phyloP scores from a whole-genome alignment of 148 eudicot genomes.

The Oxyria digyna region DNA sequence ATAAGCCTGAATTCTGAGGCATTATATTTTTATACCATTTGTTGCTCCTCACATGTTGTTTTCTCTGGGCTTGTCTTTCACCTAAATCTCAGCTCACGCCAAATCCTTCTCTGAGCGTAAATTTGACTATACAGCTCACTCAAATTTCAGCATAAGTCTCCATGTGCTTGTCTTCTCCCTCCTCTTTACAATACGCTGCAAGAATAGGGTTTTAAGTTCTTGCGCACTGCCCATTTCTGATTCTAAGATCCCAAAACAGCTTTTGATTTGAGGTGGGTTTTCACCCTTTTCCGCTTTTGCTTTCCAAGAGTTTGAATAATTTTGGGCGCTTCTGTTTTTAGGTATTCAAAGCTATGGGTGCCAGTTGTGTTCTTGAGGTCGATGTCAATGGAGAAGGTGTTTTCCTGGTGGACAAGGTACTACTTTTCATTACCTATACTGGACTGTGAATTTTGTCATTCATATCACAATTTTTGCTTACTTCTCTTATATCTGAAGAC shows the following conservation, averaged over 20 bases:
- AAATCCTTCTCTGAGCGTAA: constrained; percentile 12
- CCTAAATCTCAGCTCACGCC: constrained; percentile 6
- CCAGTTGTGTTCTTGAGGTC: constrained; percentile 53
- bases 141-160: constrained; percentile 9
- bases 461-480: neutral
- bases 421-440: constrained; percentile 1
- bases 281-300: neutral
- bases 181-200: constrained; percentile 22
- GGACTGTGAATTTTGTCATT: neutral
- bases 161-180: constrained; percentile 29
- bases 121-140: constrained; percentile 19
- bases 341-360: constrained; percentile 28
- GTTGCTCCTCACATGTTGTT: constrained; percentile 25
- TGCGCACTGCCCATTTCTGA: neutral
- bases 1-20: constrained; percentile 4
- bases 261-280: constrained; percentile 24
- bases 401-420: constrained; percentile 76
- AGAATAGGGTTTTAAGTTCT: constrained; percentile 1
- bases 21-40: constrained; percentile 7
- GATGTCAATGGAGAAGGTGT: constrained; percentile 79
- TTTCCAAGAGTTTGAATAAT: constrained; percentile 12
- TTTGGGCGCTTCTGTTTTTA: too few species aligned
- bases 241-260: constrained; percentile 8
- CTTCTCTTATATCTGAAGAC: neutral
- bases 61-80: constrained; percentile 18